Evolutionary conservation across 2,329 filamentous ascomycete genomes (phyloP), one percentile per base, ranked within the genome.

Genomic region (Paecilomyces variotii): DNA sequence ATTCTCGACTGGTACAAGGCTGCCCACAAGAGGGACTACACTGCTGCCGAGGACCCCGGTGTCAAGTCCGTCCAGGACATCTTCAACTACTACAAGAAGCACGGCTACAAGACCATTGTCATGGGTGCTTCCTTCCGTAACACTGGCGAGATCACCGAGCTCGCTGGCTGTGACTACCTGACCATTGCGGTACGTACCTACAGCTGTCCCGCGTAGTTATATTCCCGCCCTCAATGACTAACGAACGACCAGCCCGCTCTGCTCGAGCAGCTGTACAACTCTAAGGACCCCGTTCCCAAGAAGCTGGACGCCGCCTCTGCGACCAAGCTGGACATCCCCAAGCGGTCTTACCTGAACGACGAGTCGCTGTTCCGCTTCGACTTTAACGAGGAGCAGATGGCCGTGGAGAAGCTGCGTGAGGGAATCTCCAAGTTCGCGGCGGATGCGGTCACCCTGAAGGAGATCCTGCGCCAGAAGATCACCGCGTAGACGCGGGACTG

Each of bases 21-120:
- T 60, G 82, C 87, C 69, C 90, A 87, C 78, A 96, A 96, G 87
- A 92, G 95, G 85, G 89, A 94, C 67, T 99, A 92, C 87, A 72
- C 82, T 75, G 85, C 91, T 77, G 81, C 89, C 78, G 90, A 96
- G 77, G 94, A 99, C 83, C 94, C 94, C 59, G 94, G 94, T 83
- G 94, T 99, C 78, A 85, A 90, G 82, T 93, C 89, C 66, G 94
- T 99, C 74, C 84, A 93, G 84, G 75, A 72, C 78, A 99, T 99
- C 82, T 99, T 88, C 87, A 94, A 99, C 86, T 99, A 99, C 90
- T 99, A 99, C 89, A 99, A 99, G 90, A 97, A 97, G 85, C 90
- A 82, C 78, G 91, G 89, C 78, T 97, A 99, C 88, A 96, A 96
- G 72, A 99, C 94, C 78, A 97, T 97, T 70, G 94, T 99, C 80